Base-by-base conservation (phyloP, 495 filamentous ascomycete species). In the Penicillium chermesinum region DNA sequence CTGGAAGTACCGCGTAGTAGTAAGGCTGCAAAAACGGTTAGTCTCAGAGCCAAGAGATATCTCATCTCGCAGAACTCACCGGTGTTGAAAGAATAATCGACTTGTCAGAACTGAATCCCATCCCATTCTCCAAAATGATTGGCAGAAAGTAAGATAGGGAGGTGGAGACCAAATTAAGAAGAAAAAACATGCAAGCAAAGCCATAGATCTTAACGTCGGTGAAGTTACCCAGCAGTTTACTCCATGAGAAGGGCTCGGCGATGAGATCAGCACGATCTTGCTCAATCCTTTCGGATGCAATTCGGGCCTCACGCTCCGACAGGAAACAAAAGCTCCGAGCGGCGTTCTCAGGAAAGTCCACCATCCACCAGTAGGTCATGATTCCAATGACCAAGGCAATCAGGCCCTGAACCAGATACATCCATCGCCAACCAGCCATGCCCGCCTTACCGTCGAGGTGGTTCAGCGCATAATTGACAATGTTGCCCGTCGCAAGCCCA, bases 301-400 rank as follows among this genome's bases (percentile, higher is more conserved):
- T 49, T 9, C 68, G 62, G 5, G 76, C 74, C 59, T 88, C 86
- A 14, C 71, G 65, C 2, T 74, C 49, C 7, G 76, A 77, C 18
- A 89, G 70, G 56, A 89, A 90, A 44, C 48, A 65, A 53, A 84
- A 83, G 61, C 80, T 84, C 2, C 63, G 63, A 39, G 78, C 71
- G 0, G 81, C 72, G 7, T 82, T 77, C 44, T 89, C 86, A 0
- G 87, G 87, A 51, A 91, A 91, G 53, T 89, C 86, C 19, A 89
- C 73, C 61, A 90, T 88, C 84, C 84, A 89, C 69, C 80, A 84
- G 54, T 84, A 90, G 0, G 83, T 88, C 3, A 74, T 43, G n/a
- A 86, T 53, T 5, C 85, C 85, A 35, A 90, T 64, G 1, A 86
- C 64, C 51, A 73, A 80, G n/a, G 85, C 69, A 45, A 86, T 80